Conservation (phyloP, 805 yeast genomes). For the Zygoascus biomembranicola region DNA sequence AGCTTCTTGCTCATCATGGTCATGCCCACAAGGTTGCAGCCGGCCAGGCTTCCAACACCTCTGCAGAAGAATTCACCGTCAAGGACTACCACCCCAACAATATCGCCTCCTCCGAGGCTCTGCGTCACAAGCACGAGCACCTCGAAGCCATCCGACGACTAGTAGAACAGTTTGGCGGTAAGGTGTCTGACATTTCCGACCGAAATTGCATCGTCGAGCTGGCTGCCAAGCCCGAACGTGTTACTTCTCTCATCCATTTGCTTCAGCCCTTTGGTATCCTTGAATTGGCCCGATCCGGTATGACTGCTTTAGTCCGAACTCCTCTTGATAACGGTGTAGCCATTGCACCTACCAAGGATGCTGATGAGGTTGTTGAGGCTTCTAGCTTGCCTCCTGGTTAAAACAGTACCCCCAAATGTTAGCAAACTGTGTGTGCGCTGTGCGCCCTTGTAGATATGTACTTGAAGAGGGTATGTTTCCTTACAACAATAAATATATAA, state of each 20-base stretch:
- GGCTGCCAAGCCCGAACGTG: constrained; percentile 86
- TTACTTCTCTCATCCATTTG: constrained; percentile 77
- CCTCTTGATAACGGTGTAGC: constrained; percentile 52
- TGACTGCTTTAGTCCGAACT: constrained; percentile 97
- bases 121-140: constrained; percentile 89
- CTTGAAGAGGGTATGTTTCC: neutral
- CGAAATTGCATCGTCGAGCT: constrained; percentile 91
- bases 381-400: constrained; percentile 94
- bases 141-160: constrained; percentile 74
- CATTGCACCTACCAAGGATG: constrained; percentile 44
- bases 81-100: constrained; percentile 75
- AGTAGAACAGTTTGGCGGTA: constrained; percentile 86
- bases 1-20: constrained; percentile 77
- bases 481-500: neutral
- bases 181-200: constrained; percentile 83
- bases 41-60: constrained; percentile 28
- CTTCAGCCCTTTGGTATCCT: constrained; percentile 93
- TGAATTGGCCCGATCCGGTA: constrained; percentile 95
- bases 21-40: constrained; percentile 31
- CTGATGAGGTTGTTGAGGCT: constrained; percentile 62
- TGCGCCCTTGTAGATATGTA: too few relatives aligned
- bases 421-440: neutral
- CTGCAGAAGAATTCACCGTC: constrained; percentile 23
- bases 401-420: constrained; percentile 12
- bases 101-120: constrained; percentile 81